phyloP scores from a whole-genome alignment of 441 rosid species.

The Codiaeum variegatum region DNA sequence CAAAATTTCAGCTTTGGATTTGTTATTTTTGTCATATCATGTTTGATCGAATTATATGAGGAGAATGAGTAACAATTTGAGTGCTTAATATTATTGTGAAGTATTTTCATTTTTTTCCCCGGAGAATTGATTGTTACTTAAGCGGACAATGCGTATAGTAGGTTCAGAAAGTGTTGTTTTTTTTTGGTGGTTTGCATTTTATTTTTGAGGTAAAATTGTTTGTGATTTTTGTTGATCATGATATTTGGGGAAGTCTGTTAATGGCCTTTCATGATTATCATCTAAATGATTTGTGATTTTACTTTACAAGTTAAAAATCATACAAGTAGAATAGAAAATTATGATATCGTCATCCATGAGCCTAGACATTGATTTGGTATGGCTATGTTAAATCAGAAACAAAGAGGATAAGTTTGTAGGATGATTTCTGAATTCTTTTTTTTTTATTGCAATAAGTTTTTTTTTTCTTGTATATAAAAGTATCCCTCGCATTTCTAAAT shows the following conservation, averaged over 20 bases:
- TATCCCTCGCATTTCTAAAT: neutral
- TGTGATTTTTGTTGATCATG: neutral
- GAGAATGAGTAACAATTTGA: neutral
- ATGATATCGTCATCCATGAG: neutral
- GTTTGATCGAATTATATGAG: neutral
- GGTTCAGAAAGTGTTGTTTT: neutral
- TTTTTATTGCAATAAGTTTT: too few relatives aligned
- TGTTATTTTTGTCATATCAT: neutral
- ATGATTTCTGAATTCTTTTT: too few relatives aligned
- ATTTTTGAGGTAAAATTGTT: neutral
- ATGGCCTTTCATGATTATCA: neutral
- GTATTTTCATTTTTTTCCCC: neutral
- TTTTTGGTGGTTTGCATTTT: neutral
- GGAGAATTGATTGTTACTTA: slow-evolving; percentile 8
- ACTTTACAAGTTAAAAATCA: neutral
- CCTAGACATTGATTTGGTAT: neutral
- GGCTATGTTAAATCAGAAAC: neutral
- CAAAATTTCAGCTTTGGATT: neutral
- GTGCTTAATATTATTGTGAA: neutral
- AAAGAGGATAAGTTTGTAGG: too few relatives aligned
- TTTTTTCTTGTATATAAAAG: too few relatives aligned
- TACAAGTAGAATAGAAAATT: neutral
- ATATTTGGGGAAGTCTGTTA: neutral
- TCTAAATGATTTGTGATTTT: neutral
- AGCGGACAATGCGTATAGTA: neutral